Evolutionary conservation across 805 yeast genomes (phyloP), one percentile per base, ranked within the genome.

Genomic region (Saccharomycopsis sp.): DNA sequence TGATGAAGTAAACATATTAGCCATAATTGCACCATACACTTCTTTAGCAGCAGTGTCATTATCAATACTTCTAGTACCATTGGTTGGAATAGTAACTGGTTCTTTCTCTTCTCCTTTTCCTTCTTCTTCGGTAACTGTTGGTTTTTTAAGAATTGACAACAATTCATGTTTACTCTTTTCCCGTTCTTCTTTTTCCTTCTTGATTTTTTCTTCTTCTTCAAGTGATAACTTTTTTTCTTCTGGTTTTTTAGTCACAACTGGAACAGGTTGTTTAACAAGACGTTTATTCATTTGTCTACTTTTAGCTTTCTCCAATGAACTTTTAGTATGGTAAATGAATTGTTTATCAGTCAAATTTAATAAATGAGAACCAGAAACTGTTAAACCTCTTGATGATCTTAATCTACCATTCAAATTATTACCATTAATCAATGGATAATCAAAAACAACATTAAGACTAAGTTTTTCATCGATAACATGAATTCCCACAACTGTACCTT

Each of bases 401-500:
- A 87, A 66, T 56, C 84, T 75, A 4, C 94, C 95, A 50, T 77
- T 83, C 62, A 92, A 67, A 20, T 70, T 75, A 55, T 76, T 79
- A 51, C 96, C 97, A 35, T 92, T 82, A 38, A 87, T 66, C 41
- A 89, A 66, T 31, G 88, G 83, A 42, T 70, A 61, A 54, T 92
- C 99, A 67, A 89, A 92, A 28, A 92, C 59, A 38, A 92, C 78
- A 48, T 82, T 86, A 42, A 92, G 64, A 1, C 79, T 71, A 8
- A 74, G 72, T 27, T 74, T 68, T 31, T 84, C 85, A 31, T 74
- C 66, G 3, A 72, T 60, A 19, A 61, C 61, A 31, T 42, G 37
- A 41, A 71, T 64, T 6, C 82, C 79, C 37, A 84, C 80, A 40
- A 92, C 94, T 1, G 96, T 87, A 57, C 99, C 99, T 53, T 81